These are phyloP conservation scores for Lepiota brunneoincarnata DNA, from an alignment of 768 basidiomycete species.

Conservation along the genomic window DNA sequence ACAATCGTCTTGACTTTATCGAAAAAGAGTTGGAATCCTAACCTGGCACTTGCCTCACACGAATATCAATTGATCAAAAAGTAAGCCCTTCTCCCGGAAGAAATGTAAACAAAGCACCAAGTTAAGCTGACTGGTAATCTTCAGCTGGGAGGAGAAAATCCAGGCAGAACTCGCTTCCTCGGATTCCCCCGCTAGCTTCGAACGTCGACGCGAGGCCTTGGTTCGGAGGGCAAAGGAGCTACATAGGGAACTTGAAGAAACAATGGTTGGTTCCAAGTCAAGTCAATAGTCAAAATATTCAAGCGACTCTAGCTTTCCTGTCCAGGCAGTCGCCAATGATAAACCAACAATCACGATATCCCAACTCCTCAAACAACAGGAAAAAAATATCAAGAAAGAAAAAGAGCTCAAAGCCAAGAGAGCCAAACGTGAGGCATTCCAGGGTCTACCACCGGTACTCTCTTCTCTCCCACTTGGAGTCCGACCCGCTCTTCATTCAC, in stretches of 20 bases:
- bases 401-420: conserved; percentile 41
- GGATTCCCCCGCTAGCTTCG: conserved; percentile 29
- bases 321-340: conserved; percentile 28
- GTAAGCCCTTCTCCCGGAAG: conserved; percentile 25
- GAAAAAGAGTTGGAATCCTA: conserved; percentile 35
- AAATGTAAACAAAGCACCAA: background rate
- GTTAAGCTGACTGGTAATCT: background rate
- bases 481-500: background rate
- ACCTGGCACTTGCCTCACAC: conserved; percentile 30
- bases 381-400: conserved; percentile 32
- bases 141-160: conserved; percentile 35
- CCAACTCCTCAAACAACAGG: conserved; percentile 36
- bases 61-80: conserved; percentile 35
- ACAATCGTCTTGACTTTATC: conserved; percentile 29
- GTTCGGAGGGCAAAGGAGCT: conserved; percentile 47
- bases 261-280: conserved; percentile 24
- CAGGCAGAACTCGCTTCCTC: conserved; percentile 20
- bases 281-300: no score
- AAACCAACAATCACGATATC: conserved; percentile 32
- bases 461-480: background rate
- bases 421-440: conserved; percentile 43
- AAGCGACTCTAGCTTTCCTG: background rate
- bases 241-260: conserved; percentile 34
- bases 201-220: conserved; percentile 38
- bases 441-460: conserved; percentile 47